Base-by-base conservation (phyloP, 164 flowering plant species). In the Houttuynia cordata region DNA sequence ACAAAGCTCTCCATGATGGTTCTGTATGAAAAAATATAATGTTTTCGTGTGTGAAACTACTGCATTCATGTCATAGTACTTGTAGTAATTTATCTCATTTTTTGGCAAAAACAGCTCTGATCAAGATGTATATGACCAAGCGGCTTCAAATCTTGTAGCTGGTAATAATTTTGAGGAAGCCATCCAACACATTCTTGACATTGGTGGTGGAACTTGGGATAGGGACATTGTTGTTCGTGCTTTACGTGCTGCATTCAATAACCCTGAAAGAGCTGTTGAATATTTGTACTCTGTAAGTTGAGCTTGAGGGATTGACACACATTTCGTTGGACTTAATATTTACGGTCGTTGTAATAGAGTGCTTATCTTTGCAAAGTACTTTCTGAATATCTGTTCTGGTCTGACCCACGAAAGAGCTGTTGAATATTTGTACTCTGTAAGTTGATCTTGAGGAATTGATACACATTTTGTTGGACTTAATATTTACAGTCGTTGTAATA, bases 321-420 rank as follows among this genome's bases (percentile, higher is more conserved):
- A 30, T 30, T 30, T 30, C 6, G n/a, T 30, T 2, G 37, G 53
- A 7, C 5, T 51, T 51, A 20, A 18, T 51, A 52, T 1, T 52
- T 52, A 18, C 23, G 8, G 55, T 2, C 37, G 6, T 30, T 30
- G 37, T 2, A 30, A 30, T 30, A 30, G 6, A 30, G 6, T 30
- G 37, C 37, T 30, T 2, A 30, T 30, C 37, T 30, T 30, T 30
- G 6, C 37, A 30, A 30, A 30, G 37, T 30, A n/a, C n/a, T n/a
- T n/a, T n/a, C n/a, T n/a, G n/a, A n/a, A n/a, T n/a, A n/a, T n/a
- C n/a, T n/a, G n/a, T n/a, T n/a, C n/a, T n/a, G n/a, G n/a, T n/a
- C n/a, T n/a, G n/a, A n/a, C n/a, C n/a, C n/a, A n/a, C n/a, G 99
- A 90, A 74, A 84, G 97, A 73, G 99, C 97, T 63, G 85, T 93